Percentiles rank a stretch among this genome's conserved stretches.
Evolutionary conservation across 2,329 filamentous ascomycete genomes (phyloP).

Genomic region (Chaetomium sp.): DNA sequence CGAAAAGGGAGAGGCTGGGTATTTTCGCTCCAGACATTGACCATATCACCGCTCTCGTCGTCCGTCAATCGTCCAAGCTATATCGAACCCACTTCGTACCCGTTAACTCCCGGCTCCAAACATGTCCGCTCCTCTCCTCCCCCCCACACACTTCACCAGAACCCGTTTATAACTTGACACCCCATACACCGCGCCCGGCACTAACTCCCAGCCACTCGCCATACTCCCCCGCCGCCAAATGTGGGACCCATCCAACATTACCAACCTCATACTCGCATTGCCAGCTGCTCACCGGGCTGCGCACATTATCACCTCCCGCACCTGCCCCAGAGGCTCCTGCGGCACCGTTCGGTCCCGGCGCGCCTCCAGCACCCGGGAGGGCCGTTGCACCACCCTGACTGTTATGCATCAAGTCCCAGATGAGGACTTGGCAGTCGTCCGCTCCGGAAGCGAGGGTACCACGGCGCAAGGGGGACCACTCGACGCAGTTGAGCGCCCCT

Average conservation of each 20-base stretch:
- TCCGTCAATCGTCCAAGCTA: no score
- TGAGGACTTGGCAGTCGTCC: constrained; percentile 83
- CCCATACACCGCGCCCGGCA: constrained; percentile 76
- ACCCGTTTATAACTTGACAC: constrained; percentile 39
- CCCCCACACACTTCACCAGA: neutral
- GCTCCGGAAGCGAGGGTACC: constrained; percentile 86
- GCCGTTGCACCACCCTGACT: constrained; percentile 33
- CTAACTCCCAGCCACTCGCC: constrained; percentile 82
- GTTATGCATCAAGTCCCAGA: constrained; percentile 85
- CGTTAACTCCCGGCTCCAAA: neutral
- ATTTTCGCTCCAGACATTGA: no score
- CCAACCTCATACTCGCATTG: constrained; percentile 81
- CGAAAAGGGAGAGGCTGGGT: no score
- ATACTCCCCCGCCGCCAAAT: constrained; percentile 58
- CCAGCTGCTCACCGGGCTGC: constrained; percentile 70
- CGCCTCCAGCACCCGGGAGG: constrained; percentile 21
- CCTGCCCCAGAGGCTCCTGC: neutral
- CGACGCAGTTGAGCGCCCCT: constrained; percentile 81
- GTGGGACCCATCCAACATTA: constrained; percentile 79
- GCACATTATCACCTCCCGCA: constrained; percentile 45
- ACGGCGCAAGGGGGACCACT: constrained; percentile 85
- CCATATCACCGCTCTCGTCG: no score
- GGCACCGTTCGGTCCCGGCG: neutral
- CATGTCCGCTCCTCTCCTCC: neutral
- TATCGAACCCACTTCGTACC: no score